Evolutionary conservation across 1,284 basidiomycete species (phyloP).

Genomic region (Melampsora larici-populina): DNA sequence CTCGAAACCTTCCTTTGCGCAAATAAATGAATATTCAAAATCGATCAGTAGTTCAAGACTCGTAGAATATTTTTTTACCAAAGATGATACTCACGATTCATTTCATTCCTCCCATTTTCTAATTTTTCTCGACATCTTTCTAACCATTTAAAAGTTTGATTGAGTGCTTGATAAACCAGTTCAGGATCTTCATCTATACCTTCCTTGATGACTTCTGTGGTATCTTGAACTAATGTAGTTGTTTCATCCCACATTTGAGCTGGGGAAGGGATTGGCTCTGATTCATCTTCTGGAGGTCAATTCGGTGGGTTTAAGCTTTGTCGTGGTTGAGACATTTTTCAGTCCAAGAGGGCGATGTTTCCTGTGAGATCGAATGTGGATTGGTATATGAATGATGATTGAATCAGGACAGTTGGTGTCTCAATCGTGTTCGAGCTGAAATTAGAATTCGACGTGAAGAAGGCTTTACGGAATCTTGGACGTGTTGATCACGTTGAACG

Average conservation of each 20-base stretch:
- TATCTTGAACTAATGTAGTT: conserved; percentile 23
- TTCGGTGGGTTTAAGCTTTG: background rate
- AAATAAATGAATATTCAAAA: too few species aligned
- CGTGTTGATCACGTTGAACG: too few species aligned
- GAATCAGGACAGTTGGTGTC: too few species aligned
- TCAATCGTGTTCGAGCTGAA: too few species aligned
- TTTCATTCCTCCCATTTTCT: conserved; percentile 35
- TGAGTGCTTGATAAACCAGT: conserved; percentile 33
- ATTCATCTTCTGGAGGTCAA: background rate
- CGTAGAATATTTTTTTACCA: background rate
- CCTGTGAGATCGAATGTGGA: background rate
- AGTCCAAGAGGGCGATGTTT: background rate
- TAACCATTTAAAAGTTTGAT: conserved; percentile 42
- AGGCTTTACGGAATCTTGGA: too few species aligned
- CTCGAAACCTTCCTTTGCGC: conserved; percentile 17
- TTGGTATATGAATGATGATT: background rate
- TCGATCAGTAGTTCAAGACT: too few species aligned
- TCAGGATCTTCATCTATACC: conserved; percentile 34
- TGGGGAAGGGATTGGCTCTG: background rate
- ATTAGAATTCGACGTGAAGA: too few species aligned
- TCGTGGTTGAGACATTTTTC: background rate
- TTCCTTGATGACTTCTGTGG: conserved; percentile 32
- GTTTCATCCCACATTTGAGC: conserved; percentile 27
- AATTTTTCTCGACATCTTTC: conserved; percentile 37
- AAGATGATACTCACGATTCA: background rate